A percentile compares a stretch with the other conserved stretches of the same genome.
phyloP scores from a whole-genome alignment of 495 filamentous ascomycete genomes.

The Aspergillus steynii region DNA sequence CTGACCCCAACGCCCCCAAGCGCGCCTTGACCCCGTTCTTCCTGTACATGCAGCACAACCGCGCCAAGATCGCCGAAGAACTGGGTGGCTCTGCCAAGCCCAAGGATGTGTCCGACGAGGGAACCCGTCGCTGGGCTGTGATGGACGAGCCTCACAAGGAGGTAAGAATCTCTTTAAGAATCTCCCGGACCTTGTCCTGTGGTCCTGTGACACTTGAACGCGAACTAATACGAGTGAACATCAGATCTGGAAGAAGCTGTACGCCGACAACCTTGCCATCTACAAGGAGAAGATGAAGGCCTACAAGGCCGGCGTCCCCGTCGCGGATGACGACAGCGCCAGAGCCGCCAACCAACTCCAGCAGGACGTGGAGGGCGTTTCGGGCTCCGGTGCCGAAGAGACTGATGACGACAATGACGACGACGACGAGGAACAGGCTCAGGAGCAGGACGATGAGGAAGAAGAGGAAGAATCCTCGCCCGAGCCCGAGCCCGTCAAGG shows the following conservation, averaged over 20 bases:
- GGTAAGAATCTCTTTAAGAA: slow-evolving; percentile 53
- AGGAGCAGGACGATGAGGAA: slow-evolving; percentile 41
- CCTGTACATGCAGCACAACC: slow-evolving; percentile 84
- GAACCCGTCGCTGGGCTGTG: slow-evolving; percentile 75
- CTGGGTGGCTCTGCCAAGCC: slow-evolving; percentile 69
- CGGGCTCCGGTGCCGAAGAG: slow-evolving; percentile 44
- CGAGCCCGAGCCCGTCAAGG: slow-evolving; percentile 46
- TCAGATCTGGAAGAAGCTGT: slow-evolving; percentile 72
- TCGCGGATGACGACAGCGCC: slow-evolving; percentile 55
- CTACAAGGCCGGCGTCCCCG: slow-evolving; percentile 59
- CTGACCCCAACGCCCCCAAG: slow-evolving; percentile 94
- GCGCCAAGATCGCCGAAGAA: slow-evolving; percentile 72
- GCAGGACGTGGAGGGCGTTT: slow-evolving; percentile 55
- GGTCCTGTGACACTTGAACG: neutral
- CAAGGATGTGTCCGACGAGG: slow-evolving; percentile 79
- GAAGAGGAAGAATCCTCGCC: neutral
- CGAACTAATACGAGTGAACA: slow-evolving; percentile 11
- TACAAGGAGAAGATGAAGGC: slow-evolving; percentile 72
- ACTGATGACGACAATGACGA: slow-evolving; percentile 39
- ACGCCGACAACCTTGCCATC: slow-evolving; percentile 71
- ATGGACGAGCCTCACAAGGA: slow-evolving; percentile 74
- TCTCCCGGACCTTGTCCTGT: neutral
- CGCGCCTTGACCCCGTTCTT: slow-evolving; percentile 92
- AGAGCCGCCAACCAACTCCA: slow-evolving; percentile 58
- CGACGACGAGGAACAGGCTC: slow-evolving; percentile 45